Conservation (phyloP, 495 filamentous ascomycete genomes). For the Hyaloscypha variabilis region DNA sequence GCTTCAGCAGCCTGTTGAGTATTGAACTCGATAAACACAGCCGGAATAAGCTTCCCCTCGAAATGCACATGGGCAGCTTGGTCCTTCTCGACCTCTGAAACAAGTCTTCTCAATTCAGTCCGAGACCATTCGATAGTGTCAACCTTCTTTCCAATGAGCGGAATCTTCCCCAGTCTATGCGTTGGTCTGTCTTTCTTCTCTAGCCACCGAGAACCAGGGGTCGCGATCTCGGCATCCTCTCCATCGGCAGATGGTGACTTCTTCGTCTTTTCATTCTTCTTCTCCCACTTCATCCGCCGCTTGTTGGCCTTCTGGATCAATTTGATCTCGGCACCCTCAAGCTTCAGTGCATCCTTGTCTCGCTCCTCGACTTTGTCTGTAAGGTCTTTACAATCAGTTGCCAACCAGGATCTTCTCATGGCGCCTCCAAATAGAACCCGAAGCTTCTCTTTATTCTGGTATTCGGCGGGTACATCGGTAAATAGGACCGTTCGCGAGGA, state of each 20-base stretch:
- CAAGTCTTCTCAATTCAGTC: constrained; percentile 76
- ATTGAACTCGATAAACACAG: constrained; percentile 89
- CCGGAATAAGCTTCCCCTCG: constrained; percentile 65
- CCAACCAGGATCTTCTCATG: constrained; percentile 86
- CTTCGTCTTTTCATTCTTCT: constrained; percentile 57
- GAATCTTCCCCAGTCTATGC: constrained; percentile 73
- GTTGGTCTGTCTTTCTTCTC: constrained; percentile 81
- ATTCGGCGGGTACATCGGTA: constrained; percentile 79
- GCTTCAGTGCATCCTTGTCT: constrained; percentile 79
- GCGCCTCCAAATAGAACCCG: constrained; percentile 74
- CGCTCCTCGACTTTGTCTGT: constrained; percentile 83
- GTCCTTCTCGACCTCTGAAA: constrained; percentile 73
- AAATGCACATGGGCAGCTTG: constrained; percentile 73
- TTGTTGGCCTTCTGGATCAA: constrained; percentile 81
- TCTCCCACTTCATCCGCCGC: constrained; percentile 68
- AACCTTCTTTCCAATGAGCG: constrained; percentile 84
- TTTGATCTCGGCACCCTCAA: constrained; percentile 88
- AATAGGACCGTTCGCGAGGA: constrained; percentile 95
- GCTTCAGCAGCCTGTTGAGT: constrained; percentile 79
- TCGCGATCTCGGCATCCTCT: constrained; percentile 68
- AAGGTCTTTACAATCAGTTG: constrained; percentile 77
- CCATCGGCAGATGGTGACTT: constrained; percentile 41
- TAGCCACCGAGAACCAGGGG: constrained; percentile 71
- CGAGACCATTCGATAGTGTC: constrained; percentile 94
- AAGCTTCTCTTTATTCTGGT: constrained; percentile 71